Evolutionary conservation across 768 basidiomycete species (phyloP).

Genomic region (Leucosporidium creatinivorum): DNA sequence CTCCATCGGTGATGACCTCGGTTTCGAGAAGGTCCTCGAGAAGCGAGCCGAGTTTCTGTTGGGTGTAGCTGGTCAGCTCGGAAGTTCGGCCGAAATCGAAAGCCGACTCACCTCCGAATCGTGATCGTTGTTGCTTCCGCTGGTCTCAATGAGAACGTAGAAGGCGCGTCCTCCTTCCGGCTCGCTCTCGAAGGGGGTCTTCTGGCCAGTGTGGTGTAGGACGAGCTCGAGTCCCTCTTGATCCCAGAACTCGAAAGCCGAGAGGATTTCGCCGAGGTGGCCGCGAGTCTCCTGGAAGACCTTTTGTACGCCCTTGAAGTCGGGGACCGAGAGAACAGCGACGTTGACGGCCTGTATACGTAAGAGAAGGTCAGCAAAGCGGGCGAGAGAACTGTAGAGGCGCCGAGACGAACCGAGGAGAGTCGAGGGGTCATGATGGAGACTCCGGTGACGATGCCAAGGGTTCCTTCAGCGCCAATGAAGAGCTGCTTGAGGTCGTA

Average conservation of each 20-base stretch:
- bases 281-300: conserved; percentile 73
- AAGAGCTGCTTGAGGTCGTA: conserved; percentile 98
- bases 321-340: conserved; percentile 79
- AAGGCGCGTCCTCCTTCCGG: conserved; percentile 76
- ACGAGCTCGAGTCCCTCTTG: conserved; percentile 73
- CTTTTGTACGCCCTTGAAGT: conserved; percentile 76
- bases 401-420: conserved; percentile 43
- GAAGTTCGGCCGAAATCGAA: no score
- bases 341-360: conserved; percentile 64
- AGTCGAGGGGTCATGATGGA: conserved; percentile 85
- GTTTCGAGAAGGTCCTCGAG: conserved; percentile 70
- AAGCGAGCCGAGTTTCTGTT: conserved; percentile 78
- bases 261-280: conserved; percentile 86
- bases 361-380: background rate
- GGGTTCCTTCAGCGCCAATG: conserved; percentile 93
- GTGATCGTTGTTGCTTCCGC: conserved; percentile 83
- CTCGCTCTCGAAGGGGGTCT: conserved; percentile 65
- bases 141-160: conserved; percentile 81
- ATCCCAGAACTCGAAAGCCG: conserved; percentile 95
- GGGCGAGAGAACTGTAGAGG: background rate
- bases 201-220: conserved; percentile 55
- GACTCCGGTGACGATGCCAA: conserved; percentile 89
- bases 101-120: conserved; percentile 85
- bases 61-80: no score
- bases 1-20: conserved; percentile 74